Percentiles rank a stretch among this genome's conserved stretches.
Conservation (phyloP, 768 basidiomycete genomes). For the Collybia mongolica region DNA sequence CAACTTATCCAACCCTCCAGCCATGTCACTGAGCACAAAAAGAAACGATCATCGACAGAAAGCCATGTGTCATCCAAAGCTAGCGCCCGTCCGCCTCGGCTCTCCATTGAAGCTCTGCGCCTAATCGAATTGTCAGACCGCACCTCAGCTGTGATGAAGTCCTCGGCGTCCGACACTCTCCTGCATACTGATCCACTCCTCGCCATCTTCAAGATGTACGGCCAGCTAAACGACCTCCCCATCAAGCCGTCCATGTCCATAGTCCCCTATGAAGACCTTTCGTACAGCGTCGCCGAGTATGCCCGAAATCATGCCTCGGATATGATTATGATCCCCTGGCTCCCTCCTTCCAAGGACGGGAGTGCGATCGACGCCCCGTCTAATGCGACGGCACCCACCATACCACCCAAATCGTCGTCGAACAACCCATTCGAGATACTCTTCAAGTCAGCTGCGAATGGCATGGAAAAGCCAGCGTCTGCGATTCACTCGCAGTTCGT, state of each 20-base stretch:
- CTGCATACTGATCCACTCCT: slow-evolving; percentile 72
- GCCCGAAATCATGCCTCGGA: slow-evolving; percentile 60
- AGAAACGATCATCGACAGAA: slow-evolving; percentile 12
- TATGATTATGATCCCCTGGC: slow-evolving; percentile 84
- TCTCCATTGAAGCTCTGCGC: slow-evolving; percentile 74
- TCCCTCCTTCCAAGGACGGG: slow-evolving; percentile 35
- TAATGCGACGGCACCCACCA: slow-evolving; percentile 10
- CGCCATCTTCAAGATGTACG: slow-evolving; percentile 75
- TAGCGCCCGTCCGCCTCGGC: slow-evolving; percentile 13
- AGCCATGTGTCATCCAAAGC: neutral
- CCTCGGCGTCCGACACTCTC: slow-evolving; percentile 65
- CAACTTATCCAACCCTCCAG: slow-evolving; percentile 65
- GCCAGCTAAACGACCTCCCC: slow-evolving; percentile 64
- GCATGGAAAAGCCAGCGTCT: slow-evolving; percentile 41
- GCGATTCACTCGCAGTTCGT: slow-evolving; percentile 80
- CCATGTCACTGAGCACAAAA: neutral
- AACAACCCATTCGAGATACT: slow-evolving; percentile 73
- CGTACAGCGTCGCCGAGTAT: slow-evolving; percentile 66
- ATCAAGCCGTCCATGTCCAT: slow-evolving; percentile 69
- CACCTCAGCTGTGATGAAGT: slow-evolving; percentile 85
- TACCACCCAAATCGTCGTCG: slow-evolving; percentile 17
- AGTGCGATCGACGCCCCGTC: slow-evolving; percentile 2
- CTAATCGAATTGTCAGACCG: slow-evolving; percentile 87
- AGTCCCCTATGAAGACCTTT: slow-evolving; percentile 74
- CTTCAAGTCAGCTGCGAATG: slow-evolving; percentile 35